Conservation (phyloP, 768 basidiomycete genomes). For the Trametes meyenii region DNA sequence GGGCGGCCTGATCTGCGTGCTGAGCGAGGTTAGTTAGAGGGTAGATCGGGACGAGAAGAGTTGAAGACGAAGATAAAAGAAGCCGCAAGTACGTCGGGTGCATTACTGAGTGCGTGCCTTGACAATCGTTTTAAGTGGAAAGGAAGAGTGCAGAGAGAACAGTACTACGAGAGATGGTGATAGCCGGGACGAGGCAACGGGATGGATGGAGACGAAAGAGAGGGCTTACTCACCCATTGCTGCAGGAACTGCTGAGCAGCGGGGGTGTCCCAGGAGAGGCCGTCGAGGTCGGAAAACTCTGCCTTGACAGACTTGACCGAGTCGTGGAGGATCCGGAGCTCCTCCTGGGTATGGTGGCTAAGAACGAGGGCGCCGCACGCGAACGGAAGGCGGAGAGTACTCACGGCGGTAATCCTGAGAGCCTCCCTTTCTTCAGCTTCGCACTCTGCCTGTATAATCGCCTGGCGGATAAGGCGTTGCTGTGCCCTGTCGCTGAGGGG, state of each 20-base stretch:
- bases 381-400: background rate
- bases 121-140: too few species aligned
- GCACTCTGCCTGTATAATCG: slow-evolving; percentile 5
- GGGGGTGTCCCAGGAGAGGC: slow-evolving; percentile 20
- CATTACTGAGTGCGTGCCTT: too few species aligned
- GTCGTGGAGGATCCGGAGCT: slow-evolving; percentile 4
- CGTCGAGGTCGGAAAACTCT: slow-evolving; percentile 19
- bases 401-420: slow-evolving; percentile 12
- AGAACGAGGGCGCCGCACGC: background rate
- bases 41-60: background rate
- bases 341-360: slow-evolving; percentile 6
- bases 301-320: slow-evolving; percentile 18
- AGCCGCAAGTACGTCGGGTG: too few species aligned
- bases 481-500: slow-evolving; percentile 5
- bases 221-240: slow-evolving; percentile 15
- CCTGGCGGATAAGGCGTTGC: slow-evolving; percentile 12
- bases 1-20: slow-evolving; percentile 4
- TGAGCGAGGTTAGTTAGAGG: background rate
- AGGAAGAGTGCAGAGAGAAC: too few species aligned
- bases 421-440: slow-evolving; percentile 11
- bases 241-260: slow-evolving; percentile 4
- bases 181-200: too few species aligned
- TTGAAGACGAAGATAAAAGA: too few species aligned
- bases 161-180: too few species aligned
- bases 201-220: background rate